Evolutionary conservation across 257 asterid species (phyloP), one percentile per base, ranked within the genome.

Genomic region (Eustoma russellianum): DNA sequence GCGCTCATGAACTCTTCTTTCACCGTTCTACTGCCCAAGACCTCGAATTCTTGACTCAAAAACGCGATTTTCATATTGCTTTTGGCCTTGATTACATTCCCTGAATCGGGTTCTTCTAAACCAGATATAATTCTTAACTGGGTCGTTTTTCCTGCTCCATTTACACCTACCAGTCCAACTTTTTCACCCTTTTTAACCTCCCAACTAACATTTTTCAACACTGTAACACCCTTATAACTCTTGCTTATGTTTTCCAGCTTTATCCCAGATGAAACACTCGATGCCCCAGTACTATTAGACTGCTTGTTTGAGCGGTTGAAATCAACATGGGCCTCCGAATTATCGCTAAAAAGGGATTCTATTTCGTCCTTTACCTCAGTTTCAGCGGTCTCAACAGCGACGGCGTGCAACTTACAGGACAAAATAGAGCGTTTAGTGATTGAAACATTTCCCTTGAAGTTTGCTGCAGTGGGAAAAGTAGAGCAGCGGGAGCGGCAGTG

Each of bases 131-230:
- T 92, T 64, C 98, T 79, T 84, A 92, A 33, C 44, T 92, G 98
- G 66, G 97, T 92, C 13, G 98, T 92, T 54, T 92, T 92, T 10
- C 98, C 98, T 1, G 98, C 98, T 19, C 98, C 98, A 65, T 92
- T 92, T 33, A 92, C 98, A 41, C 98, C 98, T 24, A 92, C 98
- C 28, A 92, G 55, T 14, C 98, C 98, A 0, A 92, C 98, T 48
- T 92, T 92, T 66, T 92, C 97, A 0, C 94, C 95, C 24, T 80
- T 92, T 16, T 88, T 88, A 63, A 92, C 98, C 59, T 85, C 98
- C 98, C 98, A 92, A 34, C 47, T 87, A n/a, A 92, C 77, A 63
- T 83, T 72, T 64, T 79, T 92, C 88, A 92, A 55, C 28, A 92
- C 88, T 1, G 98, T 92, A 18, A 71, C 81, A 1, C 95, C 95